phyloP scores from a whole-genome alignment of 2,329 filamentous ascomycete species.

The Incumbomyces delicatus region DNA sequence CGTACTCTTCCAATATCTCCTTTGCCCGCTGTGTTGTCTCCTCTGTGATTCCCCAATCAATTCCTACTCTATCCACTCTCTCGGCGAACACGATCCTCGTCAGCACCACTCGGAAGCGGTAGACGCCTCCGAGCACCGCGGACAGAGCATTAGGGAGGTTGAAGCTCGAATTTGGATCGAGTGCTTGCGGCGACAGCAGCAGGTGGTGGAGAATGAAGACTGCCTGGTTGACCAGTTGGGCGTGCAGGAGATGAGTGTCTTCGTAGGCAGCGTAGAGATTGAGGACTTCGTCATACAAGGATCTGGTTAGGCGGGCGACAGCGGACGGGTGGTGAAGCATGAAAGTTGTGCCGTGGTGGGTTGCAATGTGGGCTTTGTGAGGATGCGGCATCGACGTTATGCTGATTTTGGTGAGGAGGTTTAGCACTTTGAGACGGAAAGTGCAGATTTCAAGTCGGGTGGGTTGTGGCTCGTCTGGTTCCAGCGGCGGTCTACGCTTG shows the following conservation, averaged over 20 bases:
- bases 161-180: constrained; percentile 25
- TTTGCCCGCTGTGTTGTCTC: constrained; percentile 74
- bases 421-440: constrained; percentile 36
- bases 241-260: constrained; percentile 35
- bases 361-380: constrained; percentile 51
- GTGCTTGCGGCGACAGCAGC: constrained; percentile 23
- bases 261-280: constrained; percentile 45
- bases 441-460: constrained; percentile 26
- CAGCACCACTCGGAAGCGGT: constrained; percentile 73
- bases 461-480: constrained; percentile 27
- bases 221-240: constrained; percentile 48
- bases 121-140: constrained; percentile 59
- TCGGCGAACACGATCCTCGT: constrained; percentile 80
- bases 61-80: constrained; percentile 46
- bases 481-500: not conserved
- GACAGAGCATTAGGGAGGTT: constrained; percentile 64
- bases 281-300: constrained; percentile 63
- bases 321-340: constrained; percentile 59
- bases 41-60: constrained; percentile 66
- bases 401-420: constrained; percentile 32
- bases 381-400: constrained; percentile 25
- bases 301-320: constrained; percentile 64
- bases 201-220: constrained; percentile 54
- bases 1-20: constrained; percentile 65
- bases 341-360: constrained; percentile 48